Evolutionary conservation across 805 yeast species (phyloP).

Genomic region (Cyberlindnera meyerae): DNA sequence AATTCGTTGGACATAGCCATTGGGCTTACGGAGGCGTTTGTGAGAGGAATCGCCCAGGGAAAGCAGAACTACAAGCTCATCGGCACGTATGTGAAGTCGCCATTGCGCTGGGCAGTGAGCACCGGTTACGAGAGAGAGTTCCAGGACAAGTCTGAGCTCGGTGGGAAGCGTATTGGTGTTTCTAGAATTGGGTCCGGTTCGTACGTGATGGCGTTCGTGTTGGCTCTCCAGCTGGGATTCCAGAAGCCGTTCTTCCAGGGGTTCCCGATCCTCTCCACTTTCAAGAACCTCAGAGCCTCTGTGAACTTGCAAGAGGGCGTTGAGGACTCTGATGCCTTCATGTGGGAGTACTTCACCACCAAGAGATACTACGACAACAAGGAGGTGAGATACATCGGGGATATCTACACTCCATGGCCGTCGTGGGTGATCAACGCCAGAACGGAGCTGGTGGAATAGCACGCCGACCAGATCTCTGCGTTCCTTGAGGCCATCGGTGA

Average conservation of each 20-base stretch:
- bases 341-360: slow-evolving; percentile 95
- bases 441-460: slow-evolving; percentile 32
- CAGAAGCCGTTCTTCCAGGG: slow-evolving; percentile 42
- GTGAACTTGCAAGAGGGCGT: slow-evolving; percentile 55
- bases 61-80: slow-evolving; percentile 50
- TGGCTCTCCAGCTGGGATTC: slow-evolving; percentile 61
- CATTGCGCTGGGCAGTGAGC: slow-evolving; percentile 86
- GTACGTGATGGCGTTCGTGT: slow-evolving; percentile 83
- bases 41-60: slow-evolving; percentile 67
- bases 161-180: slow-evolving; percentile 67
- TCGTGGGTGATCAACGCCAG: slow-evolving; percentile 78
- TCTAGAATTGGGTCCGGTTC: slow-evolving; percentile 90
- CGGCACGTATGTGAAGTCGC: slow-evolving; percentile 82
- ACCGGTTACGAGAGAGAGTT: slow-evolving; percentile 67
- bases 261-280: slow-evolving; percentile 59
- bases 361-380: slow-evolving; percentile 75
- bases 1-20: slow-evolving; percentile 72
- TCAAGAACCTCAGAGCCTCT: slow-evolving; percentile 71
- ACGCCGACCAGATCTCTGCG: slow-evolving; percentile 25
- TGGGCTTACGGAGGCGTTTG: slow-evolving; percentile 89
- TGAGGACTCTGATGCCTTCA: slow-evolving; percentile 67
- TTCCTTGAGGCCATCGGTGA: slow-evolving; percentile 54
- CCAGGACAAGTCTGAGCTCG: slow-evolving; percentile 45
- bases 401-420: slow-evolving; percentile 94
- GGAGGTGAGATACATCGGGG: slow-evolving; percentile 80